These are phyloP conservation scores for Cornus kousa DNA, from an alignment of 148 eudicot species.

Conservation along the genomic window DNA sequence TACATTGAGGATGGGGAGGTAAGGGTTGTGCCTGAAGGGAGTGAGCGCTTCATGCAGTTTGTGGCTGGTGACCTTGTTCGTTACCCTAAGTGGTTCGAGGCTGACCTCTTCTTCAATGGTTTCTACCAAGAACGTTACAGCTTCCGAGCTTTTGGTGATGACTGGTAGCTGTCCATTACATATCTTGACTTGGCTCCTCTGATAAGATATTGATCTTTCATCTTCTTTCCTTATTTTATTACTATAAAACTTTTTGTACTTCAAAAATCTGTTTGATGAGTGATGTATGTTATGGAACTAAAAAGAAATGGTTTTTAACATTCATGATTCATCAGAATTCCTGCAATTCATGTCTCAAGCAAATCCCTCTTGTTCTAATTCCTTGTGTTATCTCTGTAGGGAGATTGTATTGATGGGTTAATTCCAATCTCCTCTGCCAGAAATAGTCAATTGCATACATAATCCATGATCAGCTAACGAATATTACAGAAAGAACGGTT, in stretches of 20 bases:
- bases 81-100: constrained; percentile 98
- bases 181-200: neutral
- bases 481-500: too few species aligned
- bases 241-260: neutral
- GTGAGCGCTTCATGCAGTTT: constrained; percentile 69
- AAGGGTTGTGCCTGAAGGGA: constrained; percentile 93
- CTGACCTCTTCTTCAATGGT: constrained; percentile 85
- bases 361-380: neutral
- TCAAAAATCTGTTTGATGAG: neutral
- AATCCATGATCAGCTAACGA: too few species aligned
- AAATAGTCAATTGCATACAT: neutral
- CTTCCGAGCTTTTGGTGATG: constrained; percentile 91
- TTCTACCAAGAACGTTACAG: constrained; percentile 89
- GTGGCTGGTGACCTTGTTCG: constrained; percentile 92
- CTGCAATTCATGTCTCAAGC: neutral
- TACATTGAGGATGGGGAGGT: constrained; percentile 98
- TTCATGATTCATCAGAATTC: neutral
- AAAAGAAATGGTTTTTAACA: neutral
- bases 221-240: neutral
- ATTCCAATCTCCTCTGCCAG: neutral
- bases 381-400: neutral
- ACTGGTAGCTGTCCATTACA: constrained; percentile 29
- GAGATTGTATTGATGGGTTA: neutral
- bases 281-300: neutral
- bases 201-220: neutral